These are phyloP conservation scores for Penicillium malachiteum DNA, from an alignment of 495 filamentous ascomycete genomes.

Conservation along the genomic window DNA sequence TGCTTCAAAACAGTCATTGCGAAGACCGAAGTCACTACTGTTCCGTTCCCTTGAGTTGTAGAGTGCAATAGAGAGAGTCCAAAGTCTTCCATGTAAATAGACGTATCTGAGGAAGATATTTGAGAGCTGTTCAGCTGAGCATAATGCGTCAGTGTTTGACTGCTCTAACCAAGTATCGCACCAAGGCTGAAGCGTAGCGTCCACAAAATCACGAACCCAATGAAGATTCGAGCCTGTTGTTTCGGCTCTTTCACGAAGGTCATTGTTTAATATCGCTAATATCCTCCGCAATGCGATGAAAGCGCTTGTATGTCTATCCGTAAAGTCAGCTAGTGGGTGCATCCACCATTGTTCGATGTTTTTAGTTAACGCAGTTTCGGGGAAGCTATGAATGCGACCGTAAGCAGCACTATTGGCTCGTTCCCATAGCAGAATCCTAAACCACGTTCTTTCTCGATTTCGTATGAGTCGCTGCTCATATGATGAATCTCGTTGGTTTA, in stretches of 20 bases:
- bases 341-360: slow-evolving; percentile 27
- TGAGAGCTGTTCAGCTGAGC: slow-evolving; percentile 17
- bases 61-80: slow-evolving; percentile 29
- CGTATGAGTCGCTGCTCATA: slow-evolving; percentile 16
- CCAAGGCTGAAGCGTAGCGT: slow-evolving; percentile 20
- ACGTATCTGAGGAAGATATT: slow-evolving; percentile 24
- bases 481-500: neutral
- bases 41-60: slow-evolving; percentile 5
- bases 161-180: slow-evolving; percentile 17
- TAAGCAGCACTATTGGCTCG: slow-evolving; percentile 29
- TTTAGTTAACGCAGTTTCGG: slow-evolving; percentile 22
- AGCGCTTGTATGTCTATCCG: slow-evolving; percentile 28
- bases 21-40: slow-evolving; percentile 40
- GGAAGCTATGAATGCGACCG: slow-evolving; percentile 23
- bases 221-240: slow-evolving; percentile 12
- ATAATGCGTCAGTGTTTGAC: neutral
- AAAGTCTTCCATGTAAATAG: slow-evolving; percentile 26
- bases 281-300: slow-evolving; percentile 21
- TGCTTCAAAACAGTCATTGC: slow-evolving; percentile 39
- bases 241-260: slow-evolving; percentile 7
- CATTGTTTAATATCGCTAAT: slow-evolving; percentile 16
- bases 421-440: slow-evolving; percentile 29
- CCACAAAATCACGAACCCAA: slow-evolving; percentile 24
- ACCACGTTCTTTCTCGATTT: slow-evolving; percentile 28
- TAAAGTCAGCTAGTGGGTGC: slow-evolving; percentile 23